These are phyloP conservation scores for Chaetoscypha palmicola DNA, from an alignment of 2,329 filamentous ascomycete species.

Conservation along the genomic window DNA sequence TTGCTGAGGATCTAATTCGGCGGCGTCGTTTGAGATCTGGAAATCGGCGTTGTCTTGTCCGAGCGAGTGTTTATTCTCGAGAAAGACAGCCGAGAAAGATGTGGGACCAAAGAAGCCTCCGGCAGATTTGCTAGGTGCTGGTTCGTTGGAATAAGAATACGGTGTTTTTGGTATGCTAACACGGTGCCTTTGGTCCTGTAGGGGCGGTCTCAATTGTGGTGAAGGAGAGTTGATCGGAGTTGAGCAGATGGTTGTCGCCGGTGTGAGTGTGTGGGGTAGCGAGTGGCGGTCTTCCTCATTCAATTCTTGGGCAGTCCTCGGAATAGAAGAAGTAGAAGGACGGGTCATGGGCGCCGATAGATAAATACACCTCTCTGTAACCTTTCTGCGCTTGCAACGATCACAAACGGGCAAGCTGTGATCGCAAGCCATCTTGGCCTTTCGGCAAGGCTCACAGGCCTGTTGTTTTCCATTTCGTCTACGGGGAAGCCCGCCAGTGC, in stretches of 20 bases:
- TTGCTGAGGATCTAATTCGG: slow-evolving; percentile 12
- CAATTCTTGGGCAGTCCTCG: not conserved
- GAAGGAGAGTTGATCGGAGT: slow-evolving; percentile 1
- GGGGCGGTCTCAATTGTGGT: not conserved
- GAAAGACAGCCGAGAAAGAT: slow-evolving; percentile 29
- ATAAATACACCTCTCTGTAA: slow-evolving; percentile 23
- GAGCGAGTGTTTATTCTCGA: slow-evolving; percentile 25
- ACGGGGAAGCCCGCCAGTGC: slow-evolving; percentile 9
- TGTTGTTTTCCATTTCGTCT: slow-evolving; percentile 27
- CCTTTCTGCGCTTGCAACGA: slow-evolving; percentile 23
- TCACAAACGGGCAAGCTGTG: slow-evolving; percentile 24
- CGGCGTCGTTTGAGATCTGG: slow-evolving; percentile 24
- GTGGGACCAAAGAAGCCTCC: slow-evolving; percentile 28
- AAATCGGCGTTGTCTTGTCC: slow-evolving; percentile 17
- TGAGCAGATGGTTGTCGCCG: slow-evolving; percentile 1
- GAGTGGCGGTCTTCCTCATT: slow-evolving; percentile 1
- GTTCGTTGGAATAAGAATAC: not conserved
- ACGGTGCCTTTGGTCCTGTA: not conserved
- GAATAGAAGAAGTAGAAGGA: not conserved
- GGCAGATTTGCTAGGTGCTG: slow-evolving; percentile 6
- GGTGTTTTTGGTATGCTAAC: slow-evolving; percentile 1
- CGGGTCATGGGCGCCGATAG: slow-evolving; percentile 25
- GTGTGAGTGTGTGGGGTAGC: slow-evolving; percentile 5
- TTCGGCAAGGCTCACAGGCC: slow-evolving; percentile 26
- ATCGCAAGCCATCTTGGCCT: slow-evolving; percentile 28